Percentiles rank a stretch among this genome's conserved stretches.
phyloP scores from a whole-genome alignment of 169 alveolate species.

The Blepharisma undulans region DNA sequence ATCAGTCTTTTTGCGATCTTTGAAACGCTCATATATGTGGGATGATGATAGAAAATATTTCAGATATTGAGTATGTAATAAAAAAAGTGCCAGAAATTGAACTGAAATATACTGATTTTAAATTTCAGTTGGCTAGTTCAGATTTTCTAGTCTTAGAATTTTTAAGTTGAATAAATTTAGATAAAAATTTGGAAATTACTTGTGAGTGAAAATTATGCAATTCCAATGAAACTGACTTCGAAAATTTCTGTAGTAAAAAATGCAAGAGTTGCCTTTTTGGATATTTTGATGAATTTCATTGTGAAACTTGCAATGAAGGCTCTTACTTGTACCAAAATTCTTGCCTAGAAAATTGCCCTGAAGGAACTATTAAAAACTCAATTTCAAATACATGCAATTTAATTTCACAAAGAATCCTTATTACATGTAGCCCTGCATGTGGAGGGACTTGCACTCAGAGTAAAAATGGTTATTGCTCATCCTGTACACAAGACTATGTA shows the following conservation, averaged over 20 bases:
- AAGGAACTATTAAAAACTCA: neutral
- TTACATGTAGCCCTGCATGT: neutral
- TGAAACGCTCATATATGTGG: neutral
- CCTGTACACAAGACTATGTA: neutral
- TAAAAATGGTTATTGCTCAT: neutral
- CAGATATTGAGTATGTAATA: neutral
- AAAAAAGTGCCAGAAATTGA: neutral
- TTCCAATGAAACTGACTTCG: neutral
- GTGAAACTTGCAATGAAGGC: neutral
- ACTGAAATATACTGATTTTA: neutral
- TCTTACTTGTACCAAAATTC: neutral
- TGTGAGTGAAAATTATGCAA: neutral
- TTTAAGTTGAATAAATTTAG: neutral
- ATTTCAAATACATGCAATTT: neutral
- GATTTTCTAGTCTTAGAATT: neutral
- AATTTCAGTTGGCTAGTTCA: neutral
- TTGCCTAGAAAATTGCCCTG: neutral
- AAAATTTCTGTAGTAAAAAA: neutral
- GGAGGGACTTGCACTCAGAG: neutral
- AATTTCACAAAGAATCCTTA: neutral
- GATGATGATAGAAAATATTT: neutral
- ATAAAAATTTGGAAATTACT: too few relatives aligned
- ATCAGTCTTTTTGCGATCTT: neutral
- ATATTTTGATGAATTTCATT: neutral
- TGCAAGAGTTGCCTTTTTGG: neutral